Conservation (phyloP, 2,329 filamentous ascomycete genomes). For the Colletotrichum tabaci region DNA sequence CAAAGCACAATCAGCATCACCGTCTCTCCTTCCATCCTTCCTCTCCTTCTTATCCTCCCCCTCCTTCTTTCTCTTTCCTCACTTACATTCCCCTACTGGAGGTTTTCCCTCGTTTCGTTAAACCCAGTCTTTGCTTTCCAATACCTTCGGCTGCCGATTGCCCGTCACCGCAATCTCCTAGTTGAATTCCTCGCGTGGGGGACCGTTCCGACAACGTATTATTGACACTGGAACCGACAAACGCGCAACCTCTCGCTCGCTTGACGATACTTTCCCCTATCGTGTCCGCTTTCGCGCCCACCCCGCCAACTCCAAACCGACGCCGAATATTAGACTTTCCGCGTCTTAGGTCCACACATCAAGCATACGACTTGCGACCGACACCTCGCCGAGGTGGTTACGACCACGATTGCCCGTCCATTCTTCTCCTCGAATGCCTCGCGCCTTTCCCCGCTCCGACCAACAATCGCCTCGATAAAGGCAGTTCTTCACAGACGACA, state of each 20-base stretch:
- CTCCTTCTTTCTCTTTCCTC: not conserved
- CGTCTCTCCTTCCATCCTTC: constrained; percentile 14
- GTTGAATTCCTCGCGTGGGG: constrained; percentile 23
- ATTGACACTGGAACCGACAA: constrained; percentile 35
- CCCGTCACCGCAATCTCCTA: constrained; percentile 26
- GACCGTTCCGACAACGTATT: constrained; percentile 29
- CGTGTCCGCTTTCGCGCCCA: constrained; percentile 16
- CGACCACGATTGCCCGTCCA: constrained; percentile 20
- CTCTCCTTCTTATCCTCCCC: constrained; percentile 10
- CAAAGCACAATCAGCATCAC: constrained; percentile 21
- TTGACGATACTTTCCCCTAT: constrained; percentile 29
- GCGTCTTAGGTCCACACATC: constrained; percentile 20
- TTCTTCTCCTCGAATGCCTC: constrained; percentile 33
- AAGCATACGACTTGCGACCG: constrained; percentile 16
- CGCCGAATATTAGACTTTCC: constrained; percentile 10
- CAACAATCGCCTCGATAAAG: constrained; percentile 24
- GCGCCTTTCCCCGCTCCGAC: constrained; percentile 24
- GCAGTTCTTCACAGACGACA: constrained; percentile 50
- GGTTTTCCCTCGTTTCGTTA: constrained; percentile 31
- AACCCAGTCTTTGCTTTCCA: constrained; percentile 16
- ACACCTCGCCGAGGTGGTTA: constrained; percentile 27
- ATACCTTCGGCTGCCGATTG: constrained; percentile 25
- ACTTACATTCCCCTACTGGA: constrained; percentile 34
- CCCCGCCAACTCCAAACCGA: constrained; percentile 21
- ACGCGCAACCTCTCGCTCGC: constrained; percentile 34